Percentiles rank a stretch among this genome's conserved stretches.
Conservation (phyloP, 768 basidiomycete genomes). For the Tulasnella sp. region DNA sequence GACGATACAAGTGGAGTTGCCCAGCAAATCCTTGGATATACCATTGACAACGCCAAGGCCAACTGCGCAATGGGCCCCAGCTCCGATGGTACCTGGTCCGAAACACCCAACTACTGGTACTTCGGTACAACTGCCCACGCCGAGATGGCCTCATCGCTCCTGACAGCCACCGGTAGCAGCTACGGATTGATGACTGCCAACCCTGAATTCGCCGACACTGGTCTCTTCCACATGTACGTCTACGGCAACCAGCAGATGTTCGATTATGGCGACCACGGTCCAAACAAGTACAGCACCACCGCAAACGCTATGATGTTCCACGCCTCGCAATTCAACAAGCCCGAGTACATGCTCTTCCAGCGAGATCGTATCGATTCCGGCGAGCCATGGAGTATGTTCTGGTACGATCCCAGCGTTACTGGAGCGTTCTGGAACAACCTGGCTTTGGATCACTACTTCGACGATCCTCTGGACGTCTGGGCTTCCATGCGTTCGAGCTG, state of each 20-base stretch:
- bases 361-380: slow-evolving; percentile 77
- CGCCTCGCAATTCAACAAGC: slow-evolving; percentile 56
- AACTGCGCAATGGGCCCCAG: slow-evolving; percentile 54
- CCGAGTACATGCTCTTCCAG: slow-evolving; percentile 78
- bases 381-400: slow-evolving; percentile 80
- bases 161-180: slow-evolving; percentile 78
- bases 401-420: slow-evolving; percentile 76
- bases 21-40: slow-evolving; percentile 52
- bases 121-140: slow-evolving; percentile 88
- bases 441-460: slow-evolving; percentile 76
- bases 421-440: slow-evolving; percentile 92
- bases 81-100: slow-evolving; percentile 58
- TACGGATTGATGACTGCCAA: slow-evolving; percentile 66
- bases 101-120: slow-evolving; percentile 66
- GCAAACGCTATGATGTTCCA: slow-evolving; percentile 85
- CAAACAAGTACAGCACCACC: slow-evolving; percentile 92
- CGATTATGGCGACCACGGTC: slow-evolving; percentile 76
- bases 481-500: slow-evolving; percentile 84
- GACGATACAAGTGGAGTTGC: slow-evolving; percentile 75
- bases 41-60: slow-evolving; percentile 62
- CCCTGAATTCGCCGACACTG: slow-evolving; percentile 61
- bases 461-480: slow-evolving; percentile 70
- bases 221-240: slow-evolving; percentile 74
- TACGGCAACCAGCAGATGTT: slow-evolving; percentile 79
- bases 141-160: slow-evolving; percentile 76